phyloP scores from a whole-genome alignment of 352 stramenopile genomes.

The Globisporangium megalacanthum region DNA sequence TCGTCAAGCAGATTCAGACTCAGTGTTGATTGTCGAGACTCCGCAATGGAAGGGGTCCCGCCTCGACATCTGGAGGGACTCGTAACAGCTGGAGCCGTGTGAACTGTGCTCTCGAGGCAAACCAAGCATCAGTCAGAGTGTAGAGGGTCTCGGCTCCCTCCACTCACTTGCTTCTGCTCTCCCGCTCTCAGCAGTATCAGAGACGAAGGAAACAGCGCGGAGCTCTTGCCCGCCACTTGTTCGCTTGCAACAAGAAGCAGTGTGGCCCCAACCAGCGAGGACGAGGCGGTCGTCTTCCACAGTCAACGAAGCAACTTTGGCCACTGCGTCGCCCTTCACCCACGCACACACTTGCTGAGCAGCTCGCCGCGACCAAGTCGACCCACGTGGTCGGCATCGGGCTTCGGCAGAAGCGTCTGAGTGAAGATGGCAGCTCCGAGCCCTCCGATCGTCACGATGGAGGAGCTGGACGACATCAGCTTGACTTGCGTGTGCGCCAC shows the following conservation, averaged over 20 bases:
- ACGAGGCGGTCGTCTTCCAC: neutral
- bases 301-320: neutral
- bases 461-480: conserved; percentile 64
- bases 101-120: neutral
- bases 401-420: neutral
- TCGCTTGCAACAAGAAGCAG: conserved; percentile 2
- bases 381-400: neutral
- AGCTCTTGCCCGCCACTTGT: conserved; percentile 6
- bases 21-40: neutral
- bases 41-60: neutral
- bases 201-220: neutral
- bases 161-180: too few relatives aligned
- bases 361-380: neutral
- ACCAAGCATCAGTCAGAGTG: neutral
- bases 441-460: conserved; percentile 32
- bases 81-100: neutral
- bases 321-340: neutral
- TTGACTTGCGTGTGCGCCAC: conserved; percentile 50
- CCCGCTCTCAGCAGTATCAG: neutral
- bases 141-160: neutral
- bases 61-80: neutral
- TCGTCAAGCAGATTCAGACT: neutral
- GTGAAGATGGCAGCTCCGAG: neutral
- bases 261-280: conserved; percentile 4
- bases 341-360: neutral